Base-by-base conservation (phyloP, 495 filamentous ascomycete genomes). In the Penicillium robsamsonii region DNA sequence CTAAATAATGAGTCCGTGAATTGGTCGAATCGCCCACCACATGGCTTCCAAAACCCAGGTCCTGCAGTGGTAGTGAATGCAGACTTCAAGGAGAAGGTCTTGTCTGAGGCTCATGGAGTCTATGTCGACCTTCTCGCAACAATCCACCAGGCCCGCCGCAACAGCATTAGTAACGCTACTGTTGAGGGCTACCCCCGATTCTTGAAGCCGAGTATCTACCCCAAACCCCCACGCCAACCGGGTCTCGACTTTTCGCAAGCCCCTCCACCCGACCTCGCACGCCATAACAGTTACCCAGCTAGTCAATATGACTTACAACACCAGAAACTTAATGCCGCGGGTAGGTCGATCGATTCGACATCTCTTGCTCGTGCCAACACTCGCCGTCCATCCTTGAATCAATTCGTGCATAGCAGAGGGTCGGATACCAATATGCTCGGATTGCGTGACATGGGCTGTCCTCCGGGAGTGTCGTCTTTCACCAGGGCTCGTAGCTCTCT, bases 61-160 rank as follows among this genome's bases (percentile, higher is more conserved):
- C 50, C 65, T 18, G 41, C 65, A 5, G 65, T 69, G 0, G 61
- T 68, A 8, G 67, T 52, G 3, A 88, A 84, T 62, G 70, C 76
- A 5, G 82, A 85, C 59, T 91, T 89, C 66, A 88, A 88, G 59
- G 93, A 97, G 67, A 88, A 87, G 58, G 84, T 87, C 6, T 78
- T 96, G 43, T 80, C 86, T 15, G 92, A 88, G 83, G 94, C 94
- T 30, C 90, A 97, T 67, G 81, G 82, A 49, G 84, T 93, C 22
- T 97, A 98, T 73, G 83, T 92, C 37, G 90, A 96, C 62, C 82
- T 98, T 4, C 75, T 97, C 22, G 76, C 86, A 10, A 88, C 84
- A 53, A 81, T 96, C 9, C 86, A 93, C 45, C 81, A 86, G 53
- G 79, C 76, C 52, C 75, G 74, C 49, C 75, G 77, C 52, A 77